phyloP scores from a whole-genome alignment of 352 stramenopile species.

The Pythium brassicae region DNA sequence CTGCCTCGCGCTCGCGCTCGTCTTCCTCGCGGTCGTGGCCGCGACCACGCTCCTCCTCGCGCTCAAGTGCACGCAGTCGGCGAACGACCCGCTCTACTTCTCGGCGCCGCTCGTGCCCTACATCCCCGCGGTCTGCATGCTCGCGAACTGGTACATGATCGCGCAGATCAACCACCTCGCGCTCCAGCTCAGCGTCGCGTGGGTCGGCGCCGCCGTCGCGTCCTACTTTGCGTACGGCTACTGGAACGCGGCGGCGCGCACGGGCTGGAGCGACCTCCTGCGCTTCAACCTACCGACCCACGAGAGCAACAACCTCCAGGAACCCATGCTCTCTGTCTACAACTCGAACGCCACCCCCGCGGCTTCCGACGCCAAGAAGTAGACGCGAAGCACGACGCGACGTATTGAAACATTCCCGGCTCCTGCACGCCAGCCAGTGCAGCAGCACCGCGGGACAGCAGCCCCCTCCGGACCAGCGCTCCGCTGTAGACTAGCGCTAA shows the following conservation, averaged over 20 bases:
- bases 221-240: constrained; percentile 68
- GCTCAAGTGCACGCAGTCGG: constrained; percentile 40
- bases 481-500: not conserved
- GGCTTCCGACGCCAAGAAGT: constrained; percentile 1
- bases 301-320: constrained; percentile 18
- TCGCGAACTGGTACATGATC: constrained; percentile 67
- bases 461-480: not conserved
- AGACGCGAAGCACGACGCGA: not conserved
- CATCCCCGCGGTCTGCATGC: constrained; percentile 44
- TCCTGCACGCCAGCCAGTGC: not conserved
- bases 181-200: constrained; percentile 33
- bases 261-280: constrained; percentile 37
- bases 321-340: constrained; percentile 27
- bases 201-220: constrained; percentile 37
- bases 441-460: constrained; percentile 1
- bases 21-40: constrained; percentile 38
- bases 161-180: constrained; percentile 37
- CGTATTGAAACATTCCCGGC: not conserved
- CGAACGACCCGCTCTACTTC: constrained; percentile 29
- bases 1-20: constrained; percentile 36
- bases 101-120: constrained; percentile 53
- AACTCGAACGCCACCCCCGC: not conserved
- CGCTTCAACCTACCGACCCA: constrained; percentile 25
- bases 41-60: constrained; percentile 28
- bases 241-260: constrained; percentile 32